Evolutionary conservation across 768 basidiomycete genomes (phyloP).

Genomic region (Lentinula raphanica): DNA sequence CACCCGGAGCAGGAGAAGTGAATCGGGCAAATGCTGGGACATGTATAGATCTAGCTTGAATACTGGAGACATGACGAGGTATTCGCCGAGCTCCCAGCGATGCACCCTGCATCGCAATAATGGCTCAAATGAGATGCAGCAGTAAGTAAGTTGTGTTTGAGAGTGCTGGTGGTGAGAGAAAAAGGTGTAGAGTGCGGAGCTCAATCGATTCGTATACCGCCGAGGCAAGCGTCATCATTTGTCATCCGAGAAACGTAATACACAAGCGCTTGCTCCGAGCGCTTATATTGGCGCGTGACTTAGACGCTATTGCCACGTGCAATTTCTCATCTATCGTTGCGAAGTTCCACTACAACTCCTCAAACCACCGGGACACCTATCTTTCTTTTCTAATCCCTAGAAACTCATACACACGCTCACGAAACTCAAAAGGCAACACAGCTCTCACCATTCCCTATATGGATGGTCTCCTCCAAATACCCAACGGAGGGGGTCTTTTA

Average conservation of each 20-base stretch:
- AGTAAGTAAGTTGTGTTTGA: not conserved
- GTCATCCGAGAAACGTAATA: not conserved
- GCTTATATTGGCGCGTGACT: too few relatives aligned
- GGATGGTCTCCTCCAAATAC: not conserved
- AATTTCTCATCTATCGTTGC: not conserved
- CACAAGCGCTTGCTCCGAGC: not conserved
- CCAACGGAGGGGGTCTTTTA: conserved; percentile 18
- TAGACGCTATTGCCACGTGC: not conserved
- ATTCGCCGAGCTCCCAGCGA: conserved; percentile 38
- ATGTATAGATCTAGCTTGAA: conserved; percentile 40
- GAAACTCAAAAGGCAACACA: not conserved
- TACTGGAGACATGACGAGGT: conserved; percentile 33
- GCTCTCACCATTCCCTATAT: not conserved
- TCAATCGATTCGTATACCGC: not conserved
- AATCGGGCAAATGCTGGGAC: conserved; percentile 35
- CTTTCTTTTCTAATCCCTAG: not conserved
- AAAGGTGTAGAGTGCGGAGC: too few relatives aligned
- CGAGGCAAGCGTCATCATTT: not conserved
- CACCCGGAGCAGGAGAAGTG: conserved; percentile 23
- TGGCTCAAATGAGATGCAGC: not conserved
- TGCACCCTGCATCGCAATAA: conserved; percentile 37
- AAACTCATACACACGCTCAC: not conserved
- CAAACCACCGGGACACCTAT: not conserved
- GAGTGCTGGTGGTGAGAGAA: not conserved
- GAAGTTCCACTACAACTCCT: not conserved